Conservation (phyloP, 1,284 basidiomycete genomes). For the Puccinia coronata region DNA sequence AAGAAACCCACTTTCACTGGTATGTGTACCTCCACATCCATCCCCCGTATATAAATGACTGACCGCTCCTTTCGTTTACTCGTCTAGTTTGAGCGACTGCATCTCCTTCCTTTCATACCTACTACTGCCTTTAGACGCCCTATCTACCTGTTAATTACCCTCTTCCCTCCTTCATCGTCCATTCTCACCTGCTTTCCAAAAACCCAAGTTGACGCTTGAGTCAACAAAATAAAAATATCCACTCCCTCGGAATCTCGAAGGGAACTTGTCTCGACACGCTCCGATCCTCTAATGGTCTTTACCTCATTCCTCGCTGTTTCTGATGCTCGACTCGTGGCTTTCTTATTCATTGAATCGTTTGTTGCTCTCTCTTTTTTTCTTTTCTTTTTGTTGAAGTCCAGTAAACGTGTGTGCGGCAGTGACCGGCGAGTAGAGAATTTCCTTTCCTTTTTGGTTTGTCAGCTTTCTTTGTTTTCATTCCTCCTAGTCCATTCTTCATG, state of each 20-base stretch:
- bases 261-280: neutral
- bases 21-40: neutral
- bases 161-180: neutral
- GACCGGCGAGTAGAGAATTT: neutral
- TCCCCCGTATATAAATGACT: neutral
- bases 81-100: neutral
- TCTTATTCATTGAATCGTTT: slow-evolving; percentile 12
- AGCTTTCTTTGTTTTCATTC: neutral
- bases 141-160: neutral
- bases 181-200: neutral
- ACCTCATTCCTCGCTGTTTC: neutral
- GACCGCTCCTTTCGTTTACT: neutral
- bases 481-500: neutral
- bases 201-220: neutral
- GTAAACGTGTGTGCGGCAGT: neutral
- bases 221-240: neutral
- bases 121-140: neutral
- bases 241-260: neutral
- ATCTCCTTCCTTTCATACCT: neutral
- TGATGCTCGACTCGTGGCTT: neutral
- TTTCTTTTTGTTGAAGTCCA: slow-evolving; percentile 8
- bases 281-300: neutral
- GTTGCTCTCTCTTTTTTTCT: neutral
- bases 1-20: slow-evolving; percentile 29
- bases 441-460: neutral